These are phyloP conservation scores for Capsicum pubescens DNA, from an alignment of 257 asterid genomes.

Conservation along the genomic window DNA sequence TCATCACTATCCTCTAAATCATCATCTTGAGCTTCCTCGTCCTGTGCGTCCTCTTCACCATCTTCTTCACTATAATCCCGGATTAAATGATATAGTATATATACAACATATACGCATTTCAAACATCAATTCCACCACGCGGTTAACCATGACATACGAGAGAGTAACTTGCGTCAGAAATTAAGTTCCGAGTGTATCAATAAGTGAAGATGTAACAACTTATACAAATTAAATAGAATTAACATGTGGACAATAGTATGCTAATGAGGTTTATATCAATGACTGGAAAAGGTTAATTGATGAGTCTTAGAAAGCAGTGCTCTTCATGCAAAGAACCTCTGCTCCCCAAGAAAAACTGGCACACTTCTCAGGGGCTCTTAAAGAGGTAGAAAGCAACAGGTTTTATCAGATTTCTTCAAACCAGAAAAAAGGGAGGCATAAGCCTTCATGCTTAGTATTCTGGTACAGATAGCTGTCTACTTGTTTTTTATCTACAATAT, in stretches of 20 bases:
- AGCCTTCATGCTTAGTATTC: neutral
- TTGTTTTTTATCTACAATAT: neutral
- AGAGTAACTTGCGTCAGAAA: neutral
- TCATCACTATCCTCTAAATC: slow-evolving; percentile 40
- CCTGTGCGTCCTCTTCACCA: slow-evolving; percentile 40
- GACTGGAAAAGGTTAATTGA: slow-evolving; percentile 5
- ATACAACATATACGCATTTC: slow-evolving; percentile 12
- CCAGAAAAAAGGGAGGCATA: neutral
- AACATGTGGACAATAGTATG: neutral
- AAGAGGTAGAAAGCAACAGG: neutral
- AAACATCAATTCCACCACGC: neutral
- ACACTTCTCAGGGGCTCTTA: neutral
- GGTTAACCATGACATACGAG: neutral
- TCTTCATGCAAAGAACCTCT: neutral
- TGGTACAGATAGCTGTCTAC: neutral
- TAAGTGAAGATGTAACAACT: neutral
- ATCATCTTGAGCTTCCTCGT: slow-evolving; percentile 33
- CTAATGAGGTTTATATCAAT: neutral
- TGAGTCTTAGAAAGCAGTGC: neutral
- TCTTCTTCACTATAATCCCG: slow-evolving; percentile 61
- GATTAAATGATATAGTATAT: slow-evolving; percentile 26
- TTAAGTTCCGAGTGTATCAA: neutral
- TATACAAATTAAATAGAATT: neutral
- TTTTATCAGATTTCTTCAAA: slow-evolving; percentile 18
- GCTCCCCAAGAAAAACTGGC: neutral